phyloP scores from a whole-genome alignment of 2,329 filamentous ascomycete species.

The Curvularia lunata region DNA sequence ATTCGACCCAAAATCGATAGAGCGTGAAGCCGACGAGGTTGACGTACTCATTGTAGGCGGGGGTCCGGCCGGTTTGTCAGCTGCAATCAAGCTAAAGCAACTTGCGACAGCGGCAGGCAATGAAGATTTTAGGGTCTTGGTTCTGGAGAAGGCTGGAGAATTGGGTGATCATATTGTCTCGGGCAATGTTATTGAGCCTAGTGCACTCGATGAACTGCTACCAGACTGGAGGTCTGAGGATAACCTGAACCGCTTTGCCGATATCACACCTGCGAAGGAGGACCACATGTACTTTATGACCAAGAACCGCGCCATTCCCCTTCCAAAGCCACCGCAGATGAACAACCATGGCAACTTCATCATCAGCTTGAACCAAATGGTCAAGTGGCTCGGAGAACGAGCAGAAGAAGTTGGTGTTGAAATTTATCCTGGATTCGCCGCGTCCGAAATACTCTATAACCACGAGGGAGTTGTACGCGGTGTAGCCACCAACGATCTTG shows the following conservation, averaged over 20 bases:
- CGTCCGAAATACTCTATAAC: conserved; percentile 88
- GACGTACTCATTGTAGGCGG: conserved; percentile 97
- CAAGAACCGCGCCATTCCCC: conserved; percentile 74
- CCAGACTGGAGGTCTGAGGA: conserved; percentile 91
- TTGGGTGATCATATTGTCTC: conserved; percentile 94
- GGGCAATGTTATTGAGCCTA: conserved; percentile 91
- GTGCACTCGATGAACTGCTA: conserved; percentile 84
- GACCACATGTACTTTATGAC: conserved; percentile 97
- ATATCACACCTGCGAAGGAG: conserved; percentile 79
- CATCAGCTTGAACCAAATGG: conserved; percentile 91
- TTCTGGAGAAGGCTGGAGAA: conserved; percentile 95
- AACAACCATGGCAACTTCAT: conserved; percentile 98
- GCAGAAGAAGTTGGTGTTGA: conserved; percentile 98
- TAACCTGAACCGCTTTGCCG: conserved; percentile 86
- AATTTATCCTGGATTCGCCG: conserved; percentile 94
- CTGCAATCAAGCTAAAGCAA: conserved; percentile 94
- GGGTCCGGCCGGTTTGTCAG: conserved; percentile 90
- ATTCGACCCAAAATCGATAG: conserved; percentile 62
- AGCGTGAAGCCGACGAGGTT: conserved; percentile 90
- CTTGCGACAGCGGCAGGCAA: conserved; percentile 93
- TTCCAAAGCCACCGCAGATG: conserved; percentile 95
- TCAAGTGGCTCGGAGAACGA: conserved; percentile 92
- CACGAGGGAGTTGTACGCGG: conserved; percentile 87
- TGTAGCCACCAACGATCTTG: conserved; percentile 94
- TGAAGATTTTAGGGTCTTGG: conserved; percentile 90